phyloP scores from a whole-genome alignment of 2,329 filamentous ascomycete genomes.

The Alternaria sp. region DNA sequence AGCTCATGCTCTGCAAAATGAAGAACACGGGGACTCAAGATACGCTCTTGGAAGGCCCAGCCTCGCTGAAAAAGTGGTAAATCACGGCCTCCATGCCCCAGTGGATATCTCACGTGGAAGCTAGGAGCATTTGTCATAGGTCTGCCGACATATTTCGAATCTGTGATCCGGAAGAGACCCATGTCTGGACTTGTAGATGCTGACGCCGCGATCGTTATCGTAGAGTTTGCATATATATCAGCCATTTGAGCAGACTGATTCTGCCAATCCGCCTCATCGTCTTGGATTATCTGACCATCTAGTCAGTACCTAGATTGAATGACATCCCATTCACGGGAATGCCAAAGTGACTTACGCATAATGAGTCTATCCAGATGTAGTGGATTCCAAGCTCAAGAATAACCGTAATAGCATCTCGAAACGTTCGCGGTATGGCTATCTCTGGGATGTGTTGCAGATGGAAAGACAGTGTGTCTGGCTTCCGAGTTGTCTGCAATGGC shows the following conservation, averaged over 20 bases:
- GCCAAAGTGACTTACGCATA: neutral
- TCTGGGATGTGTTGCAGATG: neutral
- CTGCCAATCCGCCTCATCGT: neutral
- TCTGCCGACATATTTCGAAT: neutral
- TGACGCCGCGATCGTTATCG: neutral
- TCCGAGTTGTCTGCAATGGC: neutral
- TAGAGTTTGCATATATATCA: neutral
- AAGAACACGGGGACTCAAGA: conserved; percentile 12
- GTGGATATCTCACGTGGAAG: neutral
- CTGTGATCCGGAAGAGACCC: neutral
- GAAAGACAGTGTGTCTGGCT: neutral
- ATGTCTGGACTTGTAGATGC: neutral
- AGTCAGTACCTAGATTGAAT: no score
- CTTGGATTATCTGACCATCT: neutral
- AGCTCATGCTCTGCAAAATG: conserved; percentile 16
- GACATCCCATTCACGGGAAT: no score
- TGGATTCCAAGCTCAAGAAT: conserved; percentile 11
- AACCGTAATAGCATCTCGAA: neutral
- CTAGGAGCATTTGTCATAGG: neutral
- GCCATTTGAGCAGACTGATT: neutral
- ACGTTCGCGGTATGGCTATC: neutral
- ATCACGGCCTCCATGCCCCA: no score
- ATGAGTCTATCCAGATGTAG: conserved; percentile 34
- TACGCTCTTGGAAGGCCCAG: conserved; percentile 21
- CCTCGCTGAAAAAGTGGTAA: conserved; percentile 4